phyloP scores from a whole-genome alignment of 2,329 filamentous ascomycete genomes.

The Trichoderma arundinaceum region DNA sequence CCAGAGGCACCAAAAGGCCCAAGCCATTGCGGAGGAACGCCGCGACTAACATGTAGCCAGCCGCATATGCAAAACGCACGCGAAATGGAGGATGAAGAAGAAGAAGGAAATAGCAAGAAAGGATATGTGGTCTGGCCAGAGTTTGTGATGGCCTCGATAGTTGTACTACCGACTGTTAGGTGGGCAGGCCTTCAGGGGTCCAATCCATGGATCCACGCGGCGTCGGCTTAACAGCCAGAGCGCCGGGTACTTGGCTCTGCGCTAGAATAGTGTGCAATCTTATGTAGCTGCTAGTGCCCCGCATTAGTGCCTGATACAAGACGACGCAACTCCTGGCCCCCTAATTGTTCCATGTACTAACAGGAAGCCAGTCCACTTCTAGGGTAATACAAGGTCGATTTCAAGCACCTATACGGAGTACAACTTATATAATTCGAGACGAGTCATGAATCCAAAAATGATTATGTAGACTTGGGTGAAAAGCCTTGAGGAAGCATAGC shows the following conservation, averaged over 20 bases:
- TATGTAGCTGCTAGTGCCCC: constrained; percentile 10
- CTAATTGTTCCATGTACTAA: too few relatives aligned
- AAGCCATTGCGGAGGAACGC: constrained; percentile 62
- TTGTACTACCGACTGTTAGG: not conserved
- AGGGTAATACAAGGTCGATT: too few relatives aligned
- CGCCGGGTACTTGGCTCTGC: not conserved
- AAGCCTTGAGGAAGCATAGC: too few relatives aligned
- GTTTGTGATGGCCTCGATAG: not conserved
- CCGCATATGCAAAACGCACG: constrained; percentile 42
- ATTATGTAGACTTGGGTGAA: too few relatives aligned
- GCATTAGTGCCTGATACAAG: constrained; percentile 17
- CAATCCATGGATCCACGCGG: not conserved
- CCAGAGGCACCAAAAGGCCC: constrained; percentile 63
- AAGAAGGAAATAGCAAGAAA: not conserved
- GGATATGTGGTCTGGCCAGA: not conserved
- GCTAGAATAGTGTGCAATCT: not conserved
- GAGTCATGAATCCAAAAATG: too few relatives aligned
- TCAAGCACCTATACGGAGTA: too few relatives aligned
- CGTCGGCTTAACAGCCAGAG: constrained; percentile 6
- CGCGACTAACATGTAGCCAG: constrained; percentile 59
- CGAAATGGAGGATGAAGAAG: not conserved
- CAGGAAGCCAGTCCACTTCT: too few relatives aligned
- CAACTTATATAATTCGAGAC: too few relatives aligned
- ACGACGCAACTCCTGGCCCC: too few relatives aligned
- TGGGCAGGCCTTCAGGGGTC: constrained; percentile 16